Evolutionary conservation across 1,139 yeast genomes (phyloP), one percentile per base, ranked within the genome.

Genomic region (Debaryomycetaceae sp.): DNA sequence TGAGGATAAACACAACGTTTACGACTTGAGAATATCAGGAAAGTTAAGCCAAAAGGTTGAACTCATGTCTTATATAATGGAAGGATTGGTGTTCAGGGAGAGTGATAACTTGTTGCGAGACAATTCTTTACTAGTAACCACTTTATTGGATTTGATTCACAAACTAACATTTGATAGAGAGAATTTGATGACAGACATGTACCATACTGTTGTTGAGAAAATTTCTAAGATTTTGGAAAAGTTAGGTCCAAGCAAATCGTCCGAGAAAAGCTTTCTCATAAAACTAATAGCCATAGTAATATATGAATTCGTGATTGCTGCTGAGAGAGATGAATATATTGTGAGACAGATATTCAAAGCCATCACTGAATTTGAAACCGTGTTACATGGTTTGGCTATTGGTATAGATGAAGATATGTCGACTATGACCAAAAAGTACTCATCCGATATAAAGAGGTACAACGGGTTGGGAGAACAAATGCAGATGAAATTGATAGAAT

Each of bases 21-120:
- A 59, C 40, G 66, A 62, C 45, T 51, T 62, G 36, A 43, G 64
- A 38, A 45, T 44, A 6, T 45, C 50, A 13, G 54, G 55, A 2
- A 46, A 44, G 36, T 42, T 41, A 6, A 46, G 44, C 24, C 44
- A 46, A 9, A 42, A 45, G 7, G 45, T 46, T 8, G 62, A 58
- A 24, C 51, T 47, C 6, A 35, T 56, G 7, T 48, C 49, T 9
- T 54, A 52, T 38, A 40, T 59, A 20, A 42, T 60, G 11, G 64
- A 59, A 13, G 65, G 65, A 5, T 44, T 63, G 33, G 42, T 36
- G 11, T 46, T 52, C 24, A 45, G 40, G 5, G 40, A 24, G 3
- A 42, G 45, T 5, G 23, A 35, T 5, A 30, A 22, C 9, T 22
- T 35, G 7, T 36, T 37, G 6, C 38, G 43, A 5, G 33, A 39